phyloP scores from a whole-genome alignment of 805 yeast genomes.

The Cyberlindnera amylophila region DNA sequence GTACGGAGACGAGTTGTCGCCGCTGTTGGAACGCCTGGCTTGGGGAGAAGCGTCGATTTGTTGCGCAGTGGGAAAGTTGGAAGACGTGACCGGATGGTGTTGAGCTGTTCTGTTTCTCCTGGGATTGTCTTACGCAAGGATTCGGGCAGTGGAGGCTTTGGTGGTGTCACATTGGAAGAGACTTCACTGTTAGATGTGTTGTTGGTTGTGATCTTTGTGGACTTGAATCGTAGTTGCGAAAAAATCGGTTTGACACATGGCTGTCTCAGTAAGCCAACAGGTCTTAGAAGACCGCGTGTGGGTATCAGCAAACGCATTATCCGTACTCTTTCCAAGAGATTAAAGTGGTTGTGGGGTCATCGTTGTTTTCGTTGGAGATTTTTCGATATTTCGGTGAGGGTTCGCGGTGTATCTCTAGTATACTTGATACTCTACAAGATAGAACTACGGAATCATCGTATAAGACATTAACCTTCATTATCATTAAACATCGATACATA shows the following conservation, averaged over 20 bases:
- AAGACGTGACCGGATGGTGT: constrained; percentile 52
- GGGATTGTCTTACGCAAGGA: constrained; percentile 24
- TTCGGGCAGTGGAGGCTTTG: constrained; percentile 17
- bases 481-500: too few relatives aligned
- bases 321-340: background rate
- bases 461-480: too few relatives aligned
- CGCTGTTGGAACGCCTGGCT: constrained; percentile 75
- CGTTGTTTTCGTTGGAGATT: background rate
- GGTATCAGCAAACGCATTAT: constrained; percentile 1
- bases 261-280: background rate
- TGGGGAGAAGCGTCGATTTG: constrained; percentile 68
- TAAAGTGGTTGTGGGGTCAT: background rate
- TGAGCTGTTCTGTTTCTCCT: constrained; percentile 26
- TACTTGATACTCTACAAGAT: too few relatives aligned
- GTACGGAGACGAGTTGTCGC: constrained; percentile 42
- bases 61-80: constrained; percentile 66
- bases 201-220: background rate
- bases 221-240: background rate
- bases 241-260: background rate
- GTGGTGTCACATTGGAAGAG: background rate
- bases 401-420: too few relatives aligned
- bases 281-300: background rate
- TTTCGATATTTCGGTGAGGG: too few relatives aligned
- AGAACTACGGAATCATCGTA: too few relatives aligned
- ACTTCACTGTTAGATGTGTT: background rate